Evolutionary conservation across 192 early-diverging fungal species (phyloP).

Genomic region (Phlyctochytrium bullatum): DNA sequence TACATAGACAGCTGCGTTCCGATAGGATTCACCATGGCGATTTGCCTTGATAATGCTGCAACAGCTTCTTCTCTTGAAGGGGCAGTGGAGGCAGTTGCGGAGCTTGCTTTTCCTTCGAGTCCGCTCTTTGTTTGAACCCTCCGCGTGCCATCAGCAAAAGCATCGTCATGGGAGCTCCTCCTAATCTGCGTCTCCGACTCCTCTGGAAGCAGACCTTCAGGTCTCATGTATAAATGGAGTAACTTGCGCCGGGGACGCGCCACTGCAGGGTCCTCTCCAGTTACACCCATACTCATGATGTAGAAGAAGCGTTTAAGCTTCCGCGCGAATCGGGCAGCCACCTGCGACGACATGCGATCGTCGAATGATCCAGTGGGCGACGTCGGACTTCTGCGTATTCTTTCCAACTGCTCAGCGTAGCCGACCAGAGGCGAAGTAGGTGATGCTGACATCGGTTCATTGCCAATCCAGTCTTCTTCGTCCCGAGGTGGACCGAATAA

Average conservation of each 20-base stretch:
- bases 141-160: too few relatives aligned
- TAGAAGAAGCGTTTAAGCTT: conserved; percentile 17
- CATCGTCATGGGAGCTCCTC: conserved; percentile 12
- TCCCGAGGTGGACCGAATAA: too few relatives aligned
- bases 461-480: too few relatives aligned
- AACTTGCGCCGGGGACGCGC: conserved; percentile 6
- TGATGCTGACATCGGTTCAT: too few relatives aligned
- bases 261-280: background rate
- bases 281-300: background rate
- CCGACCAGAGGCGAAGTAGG: too few relatives aligned
- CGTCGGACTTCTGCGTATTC: too few relatives aligned
- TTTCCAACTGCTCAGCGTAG: too few relatives aligned
- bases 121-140: too few relatives aligned
- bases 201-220: conserved; percentile 27
- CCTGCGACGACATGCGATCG: background rate
- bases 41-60: conserved; percentile 2
- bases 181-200: conserved; percentile 18
- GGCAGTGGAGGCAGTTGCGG: background rate
- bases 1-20: background rate
- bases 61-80: background rate
- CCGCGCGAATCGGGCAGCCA: conserved; percentile 1
- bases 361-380: background rate
- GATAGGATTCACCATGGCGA: background rate
- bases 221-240: conserved; percentile 35
- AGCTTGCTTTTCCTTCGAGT: too few relatives aligned